These are phyloP conservation scores for Secale cereale DNA, from an alignment of 176 grass and related monocot genomes.

Conservation along the genomic window DNA sequence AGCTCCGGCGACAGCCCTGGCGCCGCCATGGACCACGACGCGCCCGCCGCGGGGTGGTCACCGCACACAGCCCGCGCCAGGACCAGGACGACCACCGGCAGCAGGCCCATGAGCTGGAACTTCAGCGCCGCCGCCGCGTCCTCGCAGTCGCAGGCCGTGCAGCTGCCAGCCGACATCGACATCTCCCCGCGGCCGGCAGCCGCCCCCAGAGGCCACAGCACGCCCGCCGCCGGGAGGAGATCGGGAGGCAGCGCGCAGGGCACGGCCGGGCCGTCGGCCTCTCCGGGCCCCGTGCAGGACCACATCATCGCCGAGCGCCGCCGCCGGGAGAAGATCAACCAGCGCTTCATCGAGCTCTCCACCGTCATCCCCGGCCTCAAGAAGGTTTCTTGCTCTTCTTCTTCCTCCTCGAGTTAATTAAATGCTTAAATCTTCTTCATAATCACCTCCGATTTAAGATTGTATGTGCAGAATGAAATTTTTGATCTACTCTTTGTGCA, in stretches of 20 bases:
- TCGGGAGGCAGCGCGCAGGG: not conserved
- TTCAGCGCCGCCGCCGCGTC: conserved; percentile 37
- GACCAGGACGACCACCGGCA: not conserved
- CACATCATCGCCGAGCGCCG: conserved; percentile 77
- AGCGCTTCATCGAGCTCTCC: conserved; percentile 74
- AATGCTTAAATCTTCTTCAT: not conserved
- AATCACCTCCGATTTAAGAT: not conserved
- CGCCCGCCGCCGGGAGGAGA: not conserved
- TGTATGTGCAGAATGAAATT: not conserved
- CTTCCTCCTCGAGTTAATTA: not conserved
- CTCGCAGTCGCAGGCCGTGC: conserved; percentile 16
- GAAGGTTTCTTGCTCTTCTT: conserved; percentile 42
- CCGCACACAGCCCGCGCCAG: conserved; percentile 19
- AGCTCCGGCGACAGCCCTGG: conserved; percentile 43
- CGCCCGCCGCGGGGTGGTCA: conserved; percentile 16
- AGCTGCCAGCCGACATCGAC: not conserved
- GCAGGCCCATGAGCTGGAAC: conserved; percentile 46
- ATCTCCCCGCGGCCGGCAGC: not conserved
- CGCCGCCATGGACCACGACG: conserved; percentile 26
- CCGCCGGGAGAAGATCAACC: conserved; percentile 79
- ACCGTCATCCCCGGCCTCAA: conserved; percentile 73
- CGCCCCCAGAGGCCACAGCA: not conserved
- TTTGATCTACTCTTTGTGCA: conserved; percentile 7
- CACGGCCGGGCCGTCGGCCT: not conserved
- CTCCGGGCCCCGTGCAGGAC: conserved; percentile 45